Evolutionary conservation across 345 rosid genomes (phyloP), one percentile per base, ranked within the genome.

Genomic region (Syzygium grande): DNA sequence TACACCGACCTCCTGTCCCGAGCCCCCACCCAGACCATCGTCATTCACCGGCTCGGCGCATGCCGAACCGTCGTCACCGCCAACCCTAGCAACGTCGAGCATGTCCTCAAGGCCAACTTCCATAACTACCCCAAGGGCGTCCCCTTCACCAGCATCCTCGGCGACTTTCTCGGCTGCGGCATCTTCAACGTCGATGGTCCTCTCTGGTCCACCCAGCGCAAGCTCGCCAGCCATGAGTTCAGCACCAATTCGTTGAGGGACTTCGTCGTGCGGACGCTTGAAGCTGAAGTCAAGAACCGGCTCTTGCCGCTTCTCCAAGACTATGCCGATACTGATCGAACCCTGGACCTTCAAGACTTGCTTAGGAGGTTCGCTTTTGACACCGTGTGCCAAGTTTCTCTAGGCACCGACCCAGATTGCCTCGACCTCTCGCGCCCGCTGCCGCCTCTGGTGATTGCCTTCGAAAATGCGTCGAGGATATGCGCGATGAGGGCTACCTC

Each of bases 161-260:
- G 98, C 1, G 99, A 96, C 85, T 88, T 96, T 63, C 97, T 96
- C 23, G 99, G 99, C 41, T 88, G 92, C 8, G 99, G 99, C 6
- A 96, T 96, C 34, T 96, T 96, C 87, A 96, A 94, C 85, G 94
- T 92, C 3, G 99, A 96, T 43, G 99, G 97, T n/a, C 93, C 95
- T n/a, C 53, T 90, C 27, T 96, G 99, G 98, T 85, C 86, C 85
- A 38, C 89, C 9, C 98, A 96, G 78, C 93, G 98, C 7, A 96
- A 96, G 87, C 55, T 95, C 17, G 97, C 96, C 3, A 94, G 99
- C 88, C 98, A 95, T 86, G 96, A 95, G 91, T 95, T 96, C 87
- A 94, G 93, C 68, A 91, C 95, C 79, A 93, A 89, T 87, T 90
- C 96, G 2, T 58, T 96, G 43, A 87, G 96, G 29, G 97, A 95